Evolutionary conservation across 805 yeast species (phyloP), one percentile per base, ranked within the genome.

Genomic region (Kuraishia molischiana): DNA sequence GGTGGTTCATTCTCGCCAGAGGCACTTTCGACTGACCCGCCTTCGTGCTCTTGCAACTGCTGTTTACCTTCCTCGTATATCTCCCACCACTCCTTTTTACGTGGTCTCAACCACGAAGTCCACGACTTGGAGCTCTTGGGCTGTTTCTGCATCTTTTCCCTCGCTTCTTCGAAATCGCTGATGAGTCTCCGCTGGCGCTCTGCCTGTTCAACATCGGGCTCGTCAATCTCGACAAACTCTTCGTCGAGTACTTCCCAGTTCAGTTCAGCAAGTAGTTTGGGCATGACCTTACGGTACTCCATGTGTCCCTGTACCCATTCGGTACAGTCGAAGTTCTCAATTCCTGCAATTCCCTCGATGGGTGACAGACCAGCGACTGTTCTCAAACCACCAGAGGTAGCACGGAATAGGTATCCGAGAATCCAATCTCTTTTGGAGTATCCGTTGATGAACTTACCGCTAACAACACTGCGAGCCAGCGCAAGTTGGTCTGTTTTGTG

Each of bases 251-350:
- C 86, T 39, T 84, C 81, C 77, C 94, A 82, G 3, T 84, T 89
- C 30, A 85, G 49, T 36, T 62, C 59, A 44, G 72, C 71, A 45
- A 92, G 55, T 32, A 92, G 67, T 48, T 75, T 76, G 1, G 99
- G 99, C 72, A 92, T 86, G 10, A 86, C 87, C 44, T 81, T 81
- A 62, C 98, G 81, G 60, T 92, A 92, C n/a, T 83, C 86, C 96
- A 92, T 85, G 62, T 92, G 98, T 1, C 98, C 98, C 42, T 83
- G 87, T 3, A 90, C 95, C 38, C 68, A 50, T 15, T 79, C 86
- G 0, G 97, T 84, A 51, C 95, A 85, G 52, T 92, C 94, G 44
- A 81, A 69, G 56, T 90, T 90, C 45, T 87, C 95, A 22, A 92
- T 66, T 0, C 80, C 84, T 19, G 72, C 67, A 17, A 75, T 61